Conservation (phyloP, 2,329 filamentous ascomycete genomes). For the Aureobasidium sp. region DNA sequence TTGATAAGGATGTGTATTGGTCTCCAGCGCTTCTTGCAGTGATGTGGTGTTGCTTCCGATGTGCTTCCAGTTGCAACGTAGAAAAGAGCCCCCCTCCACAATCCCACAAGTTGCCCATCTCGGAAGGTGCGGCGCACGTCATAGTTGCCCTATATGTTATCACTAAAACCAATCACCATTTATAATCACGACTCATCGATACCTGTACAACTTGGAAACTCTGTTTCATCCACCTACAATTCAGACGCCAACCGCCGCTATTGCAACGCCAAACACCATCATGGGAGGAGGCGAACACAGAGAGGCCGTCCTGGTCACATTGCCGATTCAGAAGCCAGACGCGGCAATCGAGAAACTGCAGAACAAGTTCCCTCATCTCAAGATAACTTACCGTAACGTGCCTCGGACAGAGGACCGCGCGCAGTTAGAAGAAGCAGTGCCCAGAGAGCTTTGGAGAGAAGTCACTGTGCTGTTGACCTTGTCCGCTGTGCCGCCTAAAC, state of each 20-base stretch:
- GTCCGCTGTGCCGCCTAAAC: constrained; percentile 34
- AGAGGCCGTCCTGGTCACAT: constrained; percentile 26
- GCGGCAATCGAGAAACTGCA: constrained; percentile 31
- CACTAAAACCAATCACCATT: background rate
- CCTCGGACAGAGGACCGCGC: constrained; percentile 18
- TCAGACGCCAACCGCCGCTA: background rate
- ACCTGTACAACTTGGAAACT: background rate
- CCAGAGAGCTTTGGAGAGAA: constrained; percentile 31
- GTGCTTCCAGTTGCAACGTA: background rate
- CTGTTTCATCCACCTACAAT: background rate
- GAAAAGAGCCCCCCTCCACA: background rate
- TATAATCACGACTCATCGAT: background rate
- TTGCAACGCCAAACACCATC: constrained; percentile 11
- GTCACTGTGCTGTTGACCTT: constrained; percentile 43
- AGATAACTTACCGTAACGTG: constrained; percentile 35
- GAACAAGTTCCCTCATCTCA: constrained; percentile 37
- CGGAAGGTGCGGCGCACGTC: constrained; percentile 2
- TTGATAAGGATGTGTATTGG: background rate
- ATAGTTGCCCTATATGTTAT: background rate
- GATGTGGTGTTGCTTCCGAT: background rate
- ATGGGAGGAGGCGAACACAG: constrained; percentile 31
- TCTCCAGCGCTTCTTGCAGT: background rate
- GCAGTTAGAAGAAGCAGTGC: constrained; percentile 4
- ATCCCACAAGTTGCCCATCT: background rate
- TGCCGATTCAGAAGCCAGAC: constrained; percentile 31